Evolutionary conservation across 1,284 basidiomycete species (phyloP), one percentile per base, ranked within the genome.

Genomic region (Tetrapyrgos nigripes): DNA sequence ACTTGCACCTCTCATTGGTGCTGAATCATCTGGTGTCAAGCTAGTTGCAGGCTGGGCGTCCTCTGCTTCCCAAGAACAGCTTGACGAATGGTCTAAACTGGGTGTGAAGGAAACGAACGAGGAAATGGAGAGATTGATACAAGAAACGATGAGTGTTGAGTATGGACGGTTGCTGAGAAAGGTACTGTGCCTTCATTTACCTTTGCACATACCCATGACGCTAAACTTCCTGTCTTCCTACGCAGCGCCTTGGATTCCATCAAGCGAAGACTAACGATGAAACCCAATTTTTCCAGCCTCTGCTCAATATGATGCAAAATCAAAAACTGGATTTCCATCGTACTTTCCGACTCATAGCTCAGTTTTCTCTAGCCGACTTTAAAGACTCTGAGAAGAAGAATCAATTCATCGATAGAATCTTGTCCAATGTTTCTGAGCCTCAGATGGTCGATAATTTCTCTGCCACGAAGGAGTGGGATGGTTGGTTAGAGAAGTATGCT

Each of bases 241-340:
- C 49, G 14, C 63, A 92, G 87, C 89, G 95, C 14, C 87, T 97
- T 23, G 94, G 88, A 0, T 78, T 97, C 21, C 79, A 79, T 49
- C 80, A 78, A 13, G 66, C 76, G 27, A 79, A 85, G 24, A 60
- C 76, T 1, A 78, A 75, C 14, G 93, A 96, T 72, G 87, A 91
- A 55, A 68, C 77, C 1, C 71, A 76, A 46, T 70, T 95, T 27
- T 78, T 86, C 62, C 80, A 80, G 9, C 86, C 89, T 0, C 80
- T 94, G 48, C 79, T 96, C 19, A 78, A 83, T 44, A 73, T 96
- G 28, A 84, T 97, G 77, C 81, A 87, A 58, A 71, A 73, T 8
- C 85, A 94, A 66, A 78, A 78, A 50, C 80, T 96, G 19, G 96
- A 97, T 75, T 96, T 94, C 75, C 88, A 94, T 70, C 80, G 83